These are phyloP conservation scores for Aquilaria malaccensis DNA, from an alignment of 345 rosid genomes.

Conservation along the genomic window DNA sequence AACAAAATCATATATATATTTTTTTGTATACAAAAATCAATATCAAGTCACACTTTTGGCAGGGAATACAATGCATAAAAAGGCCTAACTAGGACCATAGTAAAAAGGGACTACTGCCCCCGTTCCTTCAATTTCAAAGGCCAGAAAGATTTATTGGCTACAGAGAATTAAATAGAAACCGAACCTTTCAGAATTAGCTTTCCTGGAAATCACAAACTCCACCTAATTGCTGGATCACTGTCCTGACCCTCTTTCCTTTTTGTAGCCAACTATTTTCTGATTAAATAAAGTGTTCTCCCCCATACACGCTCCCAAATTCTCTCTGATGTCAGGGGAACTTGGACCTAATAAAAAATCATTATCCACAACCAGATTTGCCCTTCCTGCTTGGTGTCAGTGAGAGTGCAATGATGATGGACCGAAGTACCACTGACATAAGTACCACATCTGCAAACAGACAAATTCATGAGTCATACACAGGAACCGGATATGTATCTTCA, in stretches of 20 bases:
- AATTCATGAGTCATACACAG: not conserved
- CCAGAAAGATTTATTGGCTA: slow-evolving; percentile 23
- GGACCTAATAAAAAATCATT: slow-evolving; percentile 28
- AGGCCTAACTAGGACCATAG: no score
- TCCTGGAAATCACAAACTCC: slow-evolving; percentile 17
- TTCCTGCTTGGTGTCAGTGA: slow-evolving; percentile 16
- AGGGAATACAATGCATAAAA: no score
- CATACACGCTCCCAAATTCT: slow-evolving; percentile 23
- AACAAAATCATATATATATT: no score
- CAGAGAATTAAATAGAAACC: slow-evolving; percentile 7
- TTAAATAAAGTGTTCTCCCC: slow-evolving; percentile 46
- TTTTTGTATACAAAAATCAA: no score
- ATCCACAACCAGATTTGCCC: slow-evolving; percentile 33
- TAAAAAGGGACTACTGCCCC: no score
- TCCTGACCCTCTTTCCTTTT: slow-evolving; percentile 18
- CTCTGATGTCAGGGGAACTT: slow-evolving; percentile 45
- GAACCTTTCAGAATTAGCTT: slow-evolving; percentile 11
- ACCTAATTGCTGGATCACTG: slow-evolving; percentile 32
- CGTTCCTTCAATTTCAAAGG: slow-evolving; percentile 19
- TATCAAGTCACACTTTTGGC: no score
- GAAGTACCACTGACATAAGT: slow-evolving; percentile 4
- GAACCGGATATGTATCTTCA: slow-evolving; percentile 6
- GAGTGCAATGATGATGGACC: slow-evolving; percentile 17
- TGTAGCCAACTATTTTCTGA: slow-evolving; percentile 24
- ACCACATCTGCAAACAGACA: not conserved